A percentile compares a stretch with the other conserved stretches of the same genome.
Evolutionary conservation across 345 rosid species (phyloP).

Genomic region (Firmiana major): DNA sequence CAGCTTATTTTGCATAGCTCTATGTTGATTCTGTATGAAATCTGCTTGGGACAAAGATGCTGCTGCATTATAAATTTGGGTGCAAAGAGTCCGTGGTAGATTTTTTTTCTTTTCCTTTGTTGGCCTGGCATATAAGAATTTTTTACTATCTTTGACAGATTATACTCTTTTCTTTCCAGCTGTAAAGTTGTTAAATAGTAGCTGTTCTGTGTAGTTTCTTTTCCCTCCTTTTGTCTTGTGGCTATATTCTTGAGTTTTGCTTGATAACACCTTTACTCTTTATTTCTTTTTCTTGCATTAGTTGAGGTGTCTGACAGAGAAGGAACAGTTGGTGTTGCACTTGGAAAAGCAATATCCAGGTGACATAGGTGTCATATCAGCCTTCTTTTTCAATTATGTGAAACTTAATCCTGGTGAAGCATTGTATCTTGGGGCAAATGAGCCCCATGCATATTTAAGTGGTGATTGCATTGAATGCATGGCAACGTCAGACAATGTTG

Average conservation of each 20-base stretch:
- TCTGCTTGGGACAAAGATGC: neutral
- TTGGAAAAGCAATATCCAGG: conserved; percentile 85
- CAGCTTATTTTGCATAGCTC: neutral
- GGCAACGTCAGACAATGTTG: conserved; percentile 99
- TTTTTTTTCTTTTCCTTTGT: neutral
- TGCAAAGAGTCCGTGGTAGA: neutral
- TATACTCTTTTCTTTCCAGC: neutral
- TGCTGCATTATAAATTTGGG: neutral
- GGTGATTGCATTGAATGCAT: conserved; percentile 97
- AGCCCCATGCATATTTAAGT: conserved; percentile 85
- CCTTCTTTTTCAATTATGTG: conserved; percentile 84
- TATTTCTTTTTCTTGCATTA: conserved; percentile 21
- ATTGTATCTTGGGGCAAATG: conserved; percentile 88
- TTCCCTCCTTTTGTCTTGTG: neutral
- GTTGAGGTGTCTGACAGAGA: conserved; percentile 77
- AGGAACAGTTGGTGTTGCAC: conserved; percentile 74
- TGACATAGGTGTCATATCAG: conserved; percentile 84
- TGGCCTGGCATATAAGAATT: neutral
- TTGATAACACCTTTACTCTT: neutral
- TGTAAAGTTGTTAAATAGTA: neutral
- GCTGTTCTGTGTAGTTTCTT: neutral
- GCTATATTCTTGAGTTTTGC: neutral
- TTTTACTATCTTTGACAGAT: neutral
- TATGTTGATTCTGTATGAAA: neutral
- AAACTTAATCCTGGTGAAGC: conserved; percentile 96